Evolutionary conservation across 2,329 filamentous ascomycete species (phyloP), one percentile per base, ranked within the genome.

Genomic region (Aspergillus amoenus): DNA sequence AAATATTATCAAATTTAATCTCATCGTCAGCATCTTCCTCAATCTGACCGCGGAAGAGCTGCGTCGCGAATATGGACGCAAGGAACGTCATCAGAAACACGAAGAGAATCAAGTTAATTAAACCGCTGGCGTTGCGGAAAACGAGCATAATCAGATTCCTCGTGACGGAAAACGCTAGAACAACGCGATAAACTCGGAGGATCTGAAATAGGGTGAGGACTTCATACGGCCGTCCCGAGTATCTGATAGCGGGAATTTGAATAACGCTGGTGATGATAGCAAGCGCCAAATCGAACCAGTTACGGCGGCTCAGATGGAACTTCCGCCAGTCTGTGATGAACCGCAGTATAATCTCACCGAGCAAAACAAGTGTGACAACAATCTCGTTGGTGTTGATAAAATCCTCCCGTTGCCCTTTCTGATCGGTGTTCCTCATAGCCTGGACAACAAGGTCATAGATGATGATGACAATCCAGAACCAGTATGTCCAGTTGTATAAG

Each of bases 181-280:
- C 93, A 42, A 99, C 85, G 24, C 95, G 89, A 75, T 99, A 99
- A 21, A 90, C 88, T 68, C 95, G 86, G 57, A 97, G 73, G 53
- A 99, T 93, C 76, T 99, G 94, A 68, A 99, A 99, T 34, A 95
- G 80, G 0, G 91, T 93, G 51, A 99, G 81, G 87, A 93, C 97
- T 22, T 87, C 88, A 72, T 97, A 99, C 2, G 84, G 73, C 56
- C 85, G 84, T 1, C 87, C 86, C 11, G 88, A 88, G 57, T 86
- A 77, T 53, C 84, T 89, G 62, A 99, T 93, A 0, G 83, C 81
- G 0, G 95, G 94, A 7, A 97, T 82, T 61, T 96, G 84, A 47
- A 97, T 97, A 66, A 96, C 77, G 2, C 87, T 86, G 0, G 93
- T 97, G 57, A 91, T 84, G 21, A 97, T 75, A 8, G 89, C 93